These are phyloP conservation scores for Fusarium longipes DNA, from an alignment of 2,329 filamentous ascomycete genomes.

Conservation along the genomic window DNA sequence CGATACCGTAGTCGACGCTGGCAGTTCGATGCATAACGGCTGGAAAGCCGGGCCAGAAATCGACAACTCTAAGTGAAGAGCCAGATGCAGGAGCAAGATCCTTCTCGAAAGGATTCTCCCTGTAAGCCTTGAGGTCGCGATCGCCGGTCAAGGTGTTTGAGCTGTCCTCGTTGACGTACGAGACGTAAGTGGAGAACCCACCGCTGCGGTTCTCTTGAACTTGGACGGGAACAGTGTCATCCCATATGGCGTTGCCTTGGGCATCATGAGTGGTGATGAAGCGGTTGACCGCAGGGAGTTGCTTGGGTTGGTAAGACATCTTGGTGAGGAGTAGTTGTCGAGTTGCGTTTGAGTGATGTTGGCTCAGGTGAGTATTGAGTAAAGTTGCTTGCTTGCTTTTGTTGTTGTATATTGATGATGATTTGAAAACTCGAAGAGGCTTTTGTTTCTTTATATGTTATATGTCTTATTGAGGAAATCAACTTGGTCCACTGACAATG, in stretches of 20 bases:
- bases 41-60: constrained; percentile 39
- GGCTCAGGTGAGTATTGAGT: not conserved
- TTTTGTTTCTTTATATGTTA: constrained; percentile 14
- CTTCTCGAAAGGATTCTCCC: constrained; percentile 30
- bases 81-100: constrained; percentile 36
- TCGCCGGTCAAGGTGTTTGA: constrained; percentile 25
- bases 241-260: constrained; percentile 35
- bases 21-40: constrained; percentile 40
- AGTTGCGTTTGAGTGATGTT: not conserved
- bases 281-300: constrained; percentile 32
- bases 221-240: constrained; percentile 27
- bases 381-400: not conserved
- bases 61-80: constrained; percentile 35
- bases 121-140: constrained; percentile 33
- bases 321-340: not conserved
- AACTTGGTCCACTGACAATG: not conserved
- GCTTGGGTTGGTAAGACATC: constrained; percentile 28
- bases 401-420: not conserved
- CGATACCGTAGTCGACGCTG: constrained; percentile 40
- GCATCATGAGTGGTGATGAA: constrained; percentile 41
- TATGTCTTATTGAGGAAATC: not conserved
- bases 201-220: constrained; percentile 28
- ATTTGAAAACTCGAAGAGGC: not conserved
- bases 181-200: constrained; percentile 38
- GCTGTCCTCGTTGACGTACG: constrained; percentile 33